These are phyloP conservation scores for Vicia villosa DNA, from an alignment of 306 rosid species.

Conservation along the genomic window DNA sequence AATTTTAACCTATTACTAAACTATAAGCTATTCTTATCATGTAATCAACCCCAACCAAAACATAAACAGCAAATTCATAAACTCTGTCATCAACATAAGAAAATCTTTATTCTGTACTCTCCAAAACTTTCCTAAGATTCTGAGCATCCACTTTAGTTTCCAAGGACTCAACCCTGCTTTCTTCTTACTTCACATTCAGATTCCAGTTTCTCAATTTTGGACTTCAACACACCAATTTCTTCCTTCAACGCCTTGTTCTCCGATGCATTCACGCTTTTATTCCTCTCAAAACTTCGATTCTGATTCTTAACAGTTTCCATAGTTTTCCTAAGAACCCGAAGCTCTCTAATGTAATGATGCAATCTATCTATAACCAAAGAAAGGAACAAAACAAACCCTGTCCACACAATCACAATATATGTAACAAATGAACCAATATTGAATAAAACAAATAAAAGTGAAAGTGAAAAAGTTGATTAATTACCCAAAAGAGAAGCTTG, in stretches of 20 bases:
- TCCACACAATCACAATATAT: not conserved
- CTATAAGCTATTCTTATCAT: too few species aligned
- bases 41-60: too few species aligned
- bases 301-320: slow-evolving; percentile 80
- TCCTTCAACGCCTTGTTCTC: slow-evolving; percentile 55
- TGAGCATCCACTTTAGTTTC: slow-evolving; percentile 52
- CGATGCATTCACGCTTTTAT: slow-evolving; percentile 38
- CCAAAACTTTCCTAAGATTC: too few species aligned
- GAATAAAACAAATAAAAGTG: not conserved
- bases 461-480: not conserved
- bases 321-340: slow-evolving; percentile 63
- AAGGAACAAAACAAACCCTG: slow-evolving; percentile 86
- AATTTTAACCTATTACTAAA: too few species aligned
- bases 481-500: slow-evolving; percentile 89
- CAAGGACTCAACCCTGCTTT: slow-evolving; percentile 54
- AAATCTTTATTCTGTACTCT: too few species aligned
- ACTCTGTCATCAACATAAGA: too few species aligned
- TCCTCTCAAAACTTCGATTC: slow-evolving; percentile 53
- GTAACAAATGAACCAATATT: not conserved
- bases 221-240: slow-evolving; percentile 55
- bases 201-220: slow-evolving; percentile 55
- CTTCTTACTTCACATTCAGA: slow-evolving; percentile 59
- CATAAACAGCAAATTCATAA: too few species aligned
- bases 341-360: slow-evolving; percentile 87
- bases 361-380: slow-evolving; percentile 77